phyloP scores from a whole-genome alignment of 2,329 filamentous ascomycete genomes.

The Neurospora sp. region DNA sequence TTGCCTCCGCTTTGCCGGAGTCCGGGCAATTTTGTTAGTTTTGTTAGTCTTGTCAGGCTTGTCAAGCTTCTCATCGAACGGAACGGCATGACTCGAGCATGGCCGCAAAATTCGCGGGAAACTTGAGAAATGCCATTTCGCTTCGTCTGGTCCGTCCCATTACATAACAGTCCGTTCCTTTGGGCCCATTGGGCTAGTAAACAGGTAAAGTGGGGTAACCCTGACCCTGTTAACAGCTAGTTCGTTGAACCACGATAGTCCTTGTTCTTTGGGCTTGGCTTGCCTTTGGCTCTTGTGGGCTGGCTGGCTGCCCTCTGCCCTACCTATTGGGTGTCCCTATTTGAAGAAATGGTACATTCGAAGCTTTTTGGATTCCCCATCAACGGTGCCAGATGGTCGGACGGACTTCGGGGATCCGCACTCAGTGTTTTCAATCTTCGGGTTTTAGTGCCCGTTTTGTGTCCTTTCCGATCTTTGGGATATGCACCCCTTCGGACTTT shows the following conservation, averaged over 20 bases:
- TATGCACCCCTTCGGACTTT: neutral
- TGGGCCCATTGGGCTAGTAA: neutral
- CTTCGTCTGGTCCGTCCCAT: neutral
- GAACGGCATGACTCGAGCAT: neutral
- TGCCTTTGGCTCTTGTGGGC: no score
- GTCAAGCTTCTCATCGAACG: no score
- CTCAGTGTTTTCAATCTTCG: neutral
- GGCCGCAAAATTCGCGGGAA: neutral
- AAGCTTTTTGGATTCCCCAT: neutral
- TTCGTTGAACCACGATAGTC: neutral
- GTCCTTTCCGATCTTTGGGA: neutral
- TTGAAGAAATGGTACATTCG: neutral
- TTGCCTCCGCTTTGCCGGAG: neutral
- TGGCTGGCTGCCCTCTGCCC: no score
- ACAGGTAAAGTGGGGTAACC: no score
- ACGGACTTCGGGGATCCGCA: neutral
- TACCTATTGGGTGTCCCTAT: no score
- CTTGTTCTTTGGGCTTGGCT: no score
- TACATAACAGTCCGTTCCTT: neutral
- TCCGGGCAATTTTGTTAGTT: neutral
- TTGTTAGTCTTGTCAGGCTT: neutral
- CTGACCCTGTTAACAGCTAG: no score
- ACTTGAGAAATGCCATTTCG: neutral
- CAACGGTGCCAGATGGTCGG: neutral
- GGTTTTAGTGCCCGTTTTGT: neutral